phyloP scores from a whole-genome alignment of 192 early-diverging fungal species.

The Allomyces macrogynus region DNA sequence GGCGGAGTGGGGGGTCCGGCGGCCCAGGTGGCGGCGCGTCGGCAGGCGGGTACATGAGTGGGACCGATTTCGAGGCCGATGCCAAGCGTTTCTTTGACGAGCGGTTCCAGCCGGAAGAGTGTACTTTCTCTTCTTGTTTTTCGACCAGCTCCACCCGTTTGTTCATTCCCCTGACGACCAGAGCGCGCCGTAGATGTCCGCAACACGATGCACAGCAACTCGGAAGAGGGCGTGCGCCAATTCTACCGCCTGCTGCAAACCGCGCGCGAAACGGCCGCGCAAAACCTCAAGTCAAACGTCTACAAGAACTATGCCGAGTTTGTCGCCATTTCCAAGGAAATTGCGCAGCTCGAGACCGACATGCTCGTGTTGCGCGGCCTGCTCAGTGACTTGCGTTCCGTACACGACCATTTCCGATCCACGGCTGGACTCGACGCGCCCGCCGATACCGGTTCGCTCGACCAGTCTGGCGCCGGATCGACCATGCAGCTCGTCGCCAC shows the following conservation, averaged over 20 bases:
- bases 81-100: background rate
- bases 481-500: background rate
- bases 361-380: slow-evolving; percentile 45
- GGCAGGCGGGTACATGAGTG: background rate
- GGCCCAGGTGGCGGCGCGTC: too few relatives aligned
- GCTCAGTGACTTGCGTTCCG: slow-evolving; percentile 34
- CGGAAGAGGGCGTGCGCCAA: background rate
- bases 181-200: too few relatives aligned
- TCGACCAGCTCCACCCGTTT: too few relatives aligned
- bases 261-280: slow-evolving; percentile 43
- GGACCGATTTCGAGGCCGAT: background rate
- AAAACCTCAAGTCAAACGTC: slow-evolving; percentile 59
- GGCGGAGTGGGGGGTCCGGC: too few relatives aligned
- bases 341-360: slow-evolving; percentile 55
- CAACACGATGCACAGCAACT: background rate
- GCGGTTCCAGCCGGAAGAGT: background rate
- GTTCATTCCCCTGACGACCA: too few relatives aligned
- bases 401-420: background rate
- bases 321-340: slow-evolving; percentile 69
- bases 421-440: background rate
- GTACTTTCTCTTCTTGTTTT: background rate
- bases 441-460: background rate
- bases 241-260: slow-evolving; percentile 19
- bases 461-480: background rate
- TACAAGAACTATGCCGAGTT: slow-evolving; percentile 70